Evolutionary conservation across 2,329 filamentous ascomycete genomes (phyloP).

Genomic region (Pseudogymnoascus sp.): DNA sequence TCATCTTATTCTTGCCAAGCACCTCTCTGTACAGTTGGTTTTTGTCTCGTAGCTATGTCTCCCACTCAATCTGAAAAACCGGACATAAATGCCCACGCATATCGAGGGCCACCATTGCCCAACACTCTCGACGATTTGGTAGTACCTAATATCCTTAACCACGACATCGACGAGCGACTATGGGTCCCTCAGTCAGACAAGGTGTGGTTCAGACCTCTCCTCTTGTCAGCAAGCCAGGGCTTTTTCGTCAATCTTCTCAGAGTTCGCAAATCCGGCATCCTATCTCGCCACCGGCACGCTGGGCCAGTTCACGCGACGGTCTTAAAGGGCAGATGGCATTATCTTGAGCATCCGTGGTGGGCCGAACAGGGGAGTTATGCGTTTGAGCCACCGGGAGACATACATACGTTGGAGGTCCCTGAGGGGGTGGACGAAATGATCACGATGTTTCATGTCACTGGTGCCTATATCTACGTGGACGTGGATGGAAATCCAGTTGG

Average conservation of each 20-base stretch:
- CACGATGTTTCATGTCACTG: conserved; percentile 29
- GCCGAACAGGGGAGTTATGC: conserved; percentile 29
- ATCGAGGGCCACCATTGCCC: conserved; percentile 19
- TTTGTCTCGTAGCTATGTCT: neutral
- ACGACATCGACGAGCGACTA: conserved; percentile 25
- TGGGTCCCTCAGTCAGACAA: conserved; percentile 27
- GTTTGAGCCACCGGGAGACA: conserved; percentile 29
- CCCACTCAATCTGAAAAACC: neutral
- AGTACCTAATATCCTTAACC: conserved; percentile 21
- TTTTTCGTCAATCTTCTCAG: conserved; percentile 29
- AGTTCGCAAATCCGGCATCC: conserved; percentile 26
- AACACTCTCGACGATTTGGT: conserved; percentile 20
- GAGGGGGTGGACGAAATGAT: conserved; percentile 29
- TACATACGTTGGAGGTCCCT: conserved; percentile 29
- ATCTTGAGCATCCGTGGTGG: conserved; percentile 31
- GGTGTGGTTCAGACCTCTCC: conserved; percentile 28
- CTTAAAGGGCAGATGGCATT: conserved; percentile 29
- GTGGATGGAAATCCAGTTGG: conserved; percentile 25
- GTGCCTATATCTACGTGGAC: conserved; percentile 30
- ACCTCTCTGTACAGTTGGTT: neutral
- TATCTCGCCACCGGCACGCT: conserved; percentile 28
- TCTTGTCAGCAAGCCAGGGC: conserved; percentile 25
- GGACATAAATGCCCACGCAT: conserved; percentile 15
- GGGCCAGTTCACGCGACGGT: conserved; percentile 28
- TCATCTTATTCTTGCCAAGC: neutral